phyloP scores from a whole-genome alignment of 1,139 yeast genomes.

The Torulaspora pretoriensis region DNA sequence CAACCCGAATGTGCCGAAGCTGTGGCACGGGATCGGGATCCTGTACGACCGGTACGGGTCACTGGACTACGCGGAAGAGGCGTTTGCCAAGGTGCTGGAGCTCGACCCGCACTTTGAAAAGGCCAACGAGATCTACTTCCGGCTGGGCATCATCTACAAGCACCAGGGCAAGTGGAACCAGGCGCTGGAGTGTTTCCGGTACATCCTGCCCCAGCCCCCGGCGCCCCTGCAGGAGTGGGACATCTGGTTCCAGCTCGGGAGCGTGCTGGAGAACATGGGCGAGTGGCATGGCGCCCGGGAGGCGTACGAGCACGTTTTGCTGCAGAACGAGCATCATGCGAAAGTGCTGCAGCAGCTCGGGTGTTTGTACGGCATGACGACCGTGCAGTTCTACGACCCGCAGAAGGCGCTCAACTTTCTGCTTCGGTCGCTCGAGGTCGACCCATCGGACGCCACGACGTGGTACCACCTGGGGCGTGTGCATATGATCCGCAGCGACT shows the following conservation, averaged over 20 bases:
- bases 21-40: constrained; percentile 98
- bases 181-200: constrained; percentile 90
- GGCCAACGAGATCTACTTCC: constrained; percentile 91
- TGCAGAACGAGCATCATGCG: constrained; percentile 89
- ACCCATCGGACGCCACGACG: constrained; percentile 86
- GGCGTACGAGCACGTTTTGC: constrained; percentile 88
- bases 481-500: constrained; percentile 93
- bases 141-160: constrained; percentile 95
- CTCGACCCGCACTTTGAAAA: constrained; percentile 95
- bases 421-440: constrained; percentile 83
- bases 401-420: constrained; percentile 78
- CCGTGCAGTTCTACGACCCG: constrained; percentile 63
- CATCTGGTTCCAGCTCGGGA: constrained; percentile 97
- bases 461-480: constrained; percentile 97
- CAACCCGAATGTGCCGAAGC: constrained; percentile 91
- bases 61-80: constrained; percentile 95
- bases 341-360: constrained; percentile 95
- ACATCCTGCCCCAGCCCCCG: constrained; percentile 86
- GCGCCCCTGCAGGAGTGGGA: constrained; percentile 94
- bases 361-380: constrained; percentile 85
- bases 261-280: constrained; percentile 89
- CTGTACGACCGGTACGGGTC: constrained; percentile 94
- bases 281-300: constrained; percentile 90
- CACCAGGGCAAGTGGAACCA: constrained; percentile 85
- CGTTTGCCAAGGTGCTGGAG: constrained; percentile 91